These are phyloP conservation scores for Conidiobolus coronatus DNA, from an alignment of 371 early-diverging fungal genomes.

Conservation along the genomic window DNA sequence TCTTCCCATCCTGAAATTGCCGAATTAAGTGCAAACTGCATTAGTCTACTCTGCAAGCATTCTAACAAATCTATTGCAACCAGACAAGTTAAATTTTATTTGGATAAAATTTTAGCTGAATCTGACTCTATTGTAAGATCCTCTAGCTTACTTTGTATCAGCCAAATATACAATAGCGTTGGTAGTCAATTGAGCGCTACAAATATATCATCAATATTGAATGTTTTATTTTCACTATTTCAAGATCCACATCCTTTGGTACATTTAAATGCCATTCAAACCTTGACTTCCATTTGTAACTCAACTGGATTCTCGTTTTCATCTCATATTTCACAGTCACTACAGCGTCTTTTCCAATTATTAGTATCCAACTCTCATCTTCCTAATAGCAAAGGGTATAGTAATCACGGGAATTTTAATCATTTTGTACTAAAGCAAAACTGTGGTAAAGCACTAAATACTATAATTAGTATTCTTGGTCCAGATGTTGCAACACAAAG, in stretches of 20 bases:
- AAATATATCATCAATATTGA: constrained; percentile 70
- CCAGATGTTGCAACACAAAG: constrained; percentile 64
- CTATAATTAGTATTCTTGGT: constrained; percentile 71
- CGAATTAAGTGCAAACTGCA: too few species aligned
- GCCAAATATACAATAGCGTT: constrained; percentile 65
- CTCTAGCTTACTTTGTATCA: constrained; percentile 73
- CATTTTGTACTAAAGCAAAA: constrained; percentile 30
- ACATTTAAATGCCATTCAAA: constrained; percentile 77
- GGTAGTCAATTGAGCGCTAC: constrained; percentile 74
- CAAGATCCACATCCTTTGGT: constrained; percentile 84
- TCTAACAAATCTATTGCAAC: constrained; percentile 18
- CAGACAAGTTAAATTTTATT: constrained; percentile 53
- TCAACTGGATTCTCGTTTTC: constrained; percentile 82
- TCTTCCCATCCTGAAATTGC: not conserved
- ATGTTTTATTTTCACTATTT: constrained; percentile 67
- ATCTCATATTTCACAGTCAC: constrained; percentile 63
- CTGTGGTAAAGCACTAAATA: constrained; percentile 70
- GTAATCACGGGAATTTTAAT: constrained; percentile 27
- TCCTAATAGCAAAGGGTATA: constrained; percentile 31
- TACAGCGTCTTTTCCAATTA: constrained; percentile 61
- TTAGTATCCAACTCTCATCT: constrained; percentile 75
- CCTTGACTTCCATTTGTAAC: constrained; percentile 64
- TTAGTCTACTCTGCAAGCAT: constrained; percentile 1
- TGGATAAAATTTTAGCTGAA: constrained; percentile 69
- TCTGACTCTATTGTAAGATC: constrained; percentile 85